These are phyloP conservation scores for Uronychia setigera DNA, from an alignment of 73 alveolate genomes.

Conservation along the genomic window DNA sequence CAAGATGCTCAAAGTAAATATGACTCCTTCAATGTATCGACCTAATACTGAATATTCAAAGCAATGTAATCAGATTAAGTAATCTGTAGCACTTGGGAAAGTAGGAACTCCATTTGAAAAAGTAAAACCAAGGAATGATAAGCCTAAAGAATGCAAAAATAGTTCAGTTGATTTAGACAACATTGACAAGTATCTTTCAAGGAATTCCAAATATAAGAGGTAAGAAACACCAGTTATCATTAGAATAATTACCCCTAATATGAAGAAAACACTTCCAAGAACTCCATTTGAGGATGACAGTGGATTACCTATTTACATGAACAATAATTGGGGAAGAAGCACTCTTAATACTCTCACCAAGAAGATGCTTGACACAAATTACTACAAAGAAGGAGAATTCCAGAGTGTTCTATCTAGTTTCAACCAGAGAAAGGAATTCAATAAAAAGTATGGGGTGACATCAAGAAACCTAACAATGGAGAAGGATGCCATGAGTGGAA, in stretches of 20 bases:
- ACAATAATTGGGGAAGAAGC: background rate
- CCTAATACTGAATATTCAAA: conserved; percentile 28
- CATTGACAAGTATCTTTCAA: background rate
- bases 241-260: background rate
- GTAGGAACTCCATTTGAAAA: background rate
- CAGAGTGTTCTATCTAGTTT: background rate
- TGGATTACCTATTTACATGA: conserved; percentile 3
- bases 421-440: conserved; percentile 1
- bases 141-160: background rate
- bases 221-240: background rate
- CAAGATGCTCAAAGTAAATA: conserved; percentile 31
- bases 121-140: background rate
- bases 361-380: conserved; percentile 7
- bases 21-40: conserved; percentile 36
- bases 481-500: too few relatives aligned
- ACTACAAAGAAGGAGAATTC: conserved; percentile 11
- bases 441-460: background rate
- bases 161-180: background rate
- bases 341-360: conserved; percentile 4
- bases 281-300: background rate
- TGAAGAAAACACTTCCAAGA: background rate
- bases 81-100: background rate
- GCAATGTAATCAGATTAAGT: background rate
- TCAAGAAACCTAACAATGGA: background rate
- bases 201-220: conserved; percentile 3